These are phyloP conservation scores for Globisporangium megalacanthum DNA, from an alignment of 352 stramenopile species.

Conservation along the genomic window DNA sequence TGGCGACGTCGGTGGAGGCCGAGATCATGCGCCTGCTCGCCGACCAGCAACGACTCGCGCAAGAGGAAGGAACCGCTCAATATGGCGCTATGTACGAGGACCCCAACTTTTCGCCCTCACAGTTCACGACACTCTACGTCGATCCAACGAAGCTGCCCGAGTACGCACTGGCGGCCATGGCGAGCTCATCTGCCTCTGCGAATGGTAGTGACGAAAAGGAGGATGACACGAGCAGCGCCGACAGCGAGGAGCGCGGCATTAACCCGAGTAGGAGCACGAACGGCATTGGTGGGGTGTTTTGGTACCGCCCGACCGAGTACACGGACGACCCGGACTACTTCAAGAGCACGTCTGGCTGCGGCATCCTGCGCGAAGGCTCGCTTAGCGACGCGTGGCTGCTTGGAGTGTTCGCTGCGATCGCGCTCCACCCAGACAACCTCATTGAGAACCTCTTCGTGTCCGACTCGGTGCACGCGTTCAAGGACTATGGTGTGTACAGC, in stretches of 20 bases:
- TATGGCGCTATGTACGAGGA: conserved; percentile 45
- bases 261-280: background rate
- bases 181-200: background rate
- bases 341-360: conserved; percentile 57
- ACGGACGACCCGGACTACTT: conserved; percentile 82
- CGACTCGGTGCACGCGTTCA: conserved; percentile 70
- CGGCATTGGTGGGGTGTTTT: conserved; percentile 25
- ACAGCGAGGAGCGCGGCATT: background rate
- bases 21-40: conserved; percentile 38
- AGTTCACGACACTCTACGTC: conserved; percentile 48
- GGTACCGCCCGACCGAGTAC: conserved; percentile 74
- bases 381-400: conserved; percentile 85
- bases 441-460: conserved; percentile 91
- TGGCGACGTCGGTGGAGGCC: conserved; percentile 22
- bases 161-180: conserved; percentile 34
- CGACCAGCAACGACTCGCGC: conserved; percentile 13
- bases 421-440: conserved; percentile 73
- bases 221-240: background rate
- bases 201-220: background rate
- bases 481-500: conserved; percentile 84
- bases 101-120: conserved; percentile 35
- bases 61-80: background rate
- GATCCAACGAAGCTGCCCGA: conserved; percentile 52
- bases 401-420: conserved; percentile 78
- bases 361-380: conserved; percentile 45